Conservation (phyloP, 371 early-diverging fungal genomes). For the Blakeslea trispora region DNA sequence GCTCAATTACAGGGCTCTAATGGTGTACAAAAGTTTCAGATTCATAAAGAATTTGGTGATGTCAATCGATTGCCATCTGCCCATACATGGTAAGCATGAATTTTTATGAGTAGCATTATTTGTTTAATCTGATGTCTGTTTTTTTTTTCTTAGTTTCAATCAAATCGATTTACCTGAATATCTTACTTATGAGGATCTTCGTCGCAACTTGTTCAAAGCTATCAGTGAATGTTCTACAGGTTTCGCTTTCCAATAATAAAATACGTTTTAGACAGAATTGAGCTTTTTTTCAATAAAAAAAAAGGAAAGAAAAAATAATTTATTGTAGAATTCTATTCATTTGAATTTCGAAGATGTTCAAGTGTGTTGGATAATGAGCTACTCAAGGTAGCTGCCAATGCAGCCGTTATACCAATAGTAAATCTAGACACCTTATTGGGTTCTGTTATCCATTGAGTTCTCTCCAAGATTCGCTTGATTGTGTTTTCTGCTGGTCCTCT, state of each 20-base stretch:
- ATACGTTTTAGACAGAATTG: too few species aligned
- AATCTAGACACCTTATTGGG: neutral
- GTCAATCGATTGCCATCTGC: slow-evolving; percentile 91
- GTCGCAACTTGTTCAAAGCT: slow-evolving; percentile 81
- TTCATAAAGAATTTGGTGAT: slow-evolving; percentile 93
- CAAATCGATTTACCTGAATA: slow-evolving; percentile 98
- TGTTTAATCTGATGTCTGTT: too few species aligned
- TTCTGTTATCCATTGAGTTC: neutral
- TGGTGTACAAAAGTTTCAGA: slow-evolving; percentile 98
- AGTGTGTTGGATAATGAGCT: slow-evolving; percentile 11
- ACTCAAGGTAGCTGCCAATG: slow-evolving; percentile 12
- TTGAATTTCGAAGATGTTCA: neutral
- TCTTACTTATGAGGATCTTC: slow-evolving; percentile 87
- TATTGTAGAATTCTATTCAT: neutral
- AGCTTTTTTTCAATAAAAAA: too few species aligned
- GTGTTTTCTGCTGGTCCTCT: slow-evolving; percentile 23
- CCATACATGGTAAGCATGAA: slow-evolving; percentile 89
- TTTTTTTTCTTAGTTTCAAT: slow-evolving; percentile 78
- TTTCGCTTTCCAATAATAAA: slow-evolving; percentile 89
- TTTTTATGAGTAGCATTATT: too few species aligned
- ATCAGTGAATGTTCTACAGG: slow-evolving; percentile 96
- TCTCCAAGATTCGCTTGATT: neutral
- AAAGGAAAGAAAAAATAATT: too few species aligned
- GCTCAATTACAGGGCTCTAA: slow-evolving; percentile 90
- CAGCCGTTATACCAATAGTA: slow-evolving; percentile 22